Conservation (phyloP, 805 yeast genomes). For the Metschnikowia similis region DNA sequence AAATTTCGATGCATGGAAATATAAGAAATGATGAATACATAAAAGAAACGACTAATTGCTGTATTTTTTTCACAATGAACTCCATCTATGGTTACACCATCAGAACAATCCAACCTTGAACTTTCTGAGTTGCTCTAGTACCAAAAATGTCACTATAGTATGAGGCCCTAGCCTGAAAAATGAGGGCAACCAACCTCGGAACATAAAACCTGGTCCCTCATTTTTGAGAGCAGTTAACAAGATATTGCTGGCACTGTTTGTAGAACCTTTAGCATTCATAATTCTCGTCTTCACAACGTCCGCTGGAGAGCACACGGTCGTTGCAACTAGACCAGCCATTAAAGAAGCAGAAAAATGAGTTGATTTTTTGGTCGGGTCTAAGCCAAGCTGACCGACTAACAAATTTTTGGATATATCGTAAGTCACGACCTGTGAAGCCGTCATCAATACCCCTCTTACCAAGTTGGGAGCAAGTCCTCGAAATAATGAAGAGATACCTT, state of each 20-base stretch:
- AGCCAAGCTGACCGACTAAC: slow-evolving; percentile 45
- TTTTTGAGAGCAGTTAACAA: slow-evolving; percentile 50
- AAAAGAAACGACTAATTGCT: background rate
- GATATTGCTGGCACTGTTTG: slow-evolving; percentile 47
- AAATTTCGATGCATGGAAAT: background rate
- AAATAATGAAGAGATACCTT: slow-evolving; percentile 55
- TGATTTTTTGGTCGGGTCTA: slow-evolving; percentile 56
- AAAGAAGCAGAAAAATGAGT: slow-evolving; percentile 80
- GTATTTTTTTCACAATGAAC: background rate
- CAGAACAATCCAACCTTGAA: slow-evolving; percentile 45
- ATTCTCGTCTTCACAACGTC: slow-evolving; percentile 87
- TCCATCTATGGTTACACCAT: background rate
- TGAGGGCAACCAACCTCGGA: slow-evolving; percentile 89
- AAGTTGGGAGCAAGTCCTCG: slow-evolving; percentile 77
- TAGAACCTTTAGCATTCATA: slow-evolving; percentile 58
- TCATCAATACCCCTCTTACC: slow-evolving; percentile 80
- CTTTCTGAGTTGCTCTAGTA: slow-evolving; percentile 61
- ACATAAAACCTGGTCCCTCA: slow-evolving; percentile 79
- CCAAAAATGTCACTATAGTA: slow-evolving; percentile 65
- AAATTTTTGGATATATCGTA: slow-evolving; percentile 69
- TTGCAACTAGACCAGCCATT: slow-evolving; percentile 82
- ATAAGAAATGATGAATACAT: background rate
- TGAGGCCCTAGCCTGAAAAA: slow-evolving; percentile 84
- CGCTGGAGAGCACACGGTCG: slow-evolving; percentile 89
- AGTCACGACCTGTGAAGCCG: slow-evolving; percentile 86